Evolutionary conservation across 257 asterid species (phyloP), one percentile per base, ranked within the genome.

Genomic region (Vinca minor): DNA sequence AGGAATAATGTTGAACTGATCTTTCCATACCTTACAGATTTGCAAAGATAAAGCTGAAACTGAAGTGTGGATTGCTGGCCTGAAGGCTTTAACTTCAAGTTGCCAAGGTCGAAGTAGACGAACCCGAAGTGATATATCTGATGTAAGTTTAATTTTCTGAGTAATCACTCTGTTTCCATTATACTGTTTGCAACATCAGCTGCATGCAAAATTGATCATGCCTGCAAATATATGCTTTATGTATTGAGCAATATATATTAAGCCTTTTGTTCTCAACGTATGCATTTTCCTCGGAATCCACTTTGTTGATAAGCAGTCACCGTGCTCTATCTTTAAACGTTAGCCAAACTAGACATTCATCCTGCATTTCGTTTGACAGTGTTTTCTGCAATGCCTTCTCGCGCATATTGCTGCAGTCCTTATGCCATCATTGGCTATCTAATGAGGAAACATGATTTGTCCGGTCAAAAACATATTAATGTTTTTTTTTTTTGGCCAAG

Each of bases 41-140:
- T 92, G 96, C 88, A 92, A 92, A 78, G 94, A 92, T 74, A 82
- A 87, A 80, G 82, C 69, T 65, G 98, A 92, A 77, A 79, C 89
- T 60, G 98, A 92, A 76, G 69, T 80, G 70, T 92, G 98, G 98
- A 86, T 89, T 76, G 81, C 91, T 75, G 95, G 94, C 65, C 74
- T 92, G 74, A 87, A 82, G 77, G 73, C 87, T 65, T 77, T 92
- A 74, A 87, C 80, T 71, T 81, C 98, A 60, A 71, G 84, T 25
- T 77, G 83, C 66, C 91, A 76, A 68, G 23, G 78, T 69, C 83
- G 84, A 55, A 84, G 67, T 69, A 85, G 96, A 71, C 93, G 94
- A 66, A 74, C 87, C 56, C 84, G 76, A 75, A 92, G 98, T 78
- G 96, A 92, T 65, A 68, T 85, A 65, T 70, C 82, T 72, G 96